phyloP scores from a whole-genome alignment of 768 basidiomycete genomes.

The Lactifluus subvellereus region DNA sequence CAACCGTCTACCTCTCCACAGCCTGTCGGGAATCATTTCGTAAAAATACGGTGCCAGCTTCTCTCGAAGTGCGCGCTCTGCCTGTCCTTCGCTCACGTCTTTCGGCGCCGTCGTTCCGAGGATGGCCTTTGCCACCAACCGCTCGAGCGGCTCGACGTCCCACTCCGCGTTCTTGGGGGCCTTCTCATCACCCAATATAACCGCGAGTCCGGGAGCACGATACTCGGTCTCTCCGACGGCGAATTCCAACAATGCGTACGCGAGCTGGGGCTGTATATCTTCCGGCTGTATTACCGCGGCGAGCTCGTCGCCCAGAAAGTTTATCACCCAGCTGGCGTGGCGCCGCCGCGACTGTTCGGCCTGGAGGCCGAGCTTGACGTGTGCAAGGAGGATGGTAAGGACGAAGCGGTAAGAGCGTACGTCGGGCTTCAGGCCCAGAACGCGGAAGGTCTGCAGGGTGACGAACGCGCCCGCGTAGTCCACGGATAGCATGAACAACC shows the following conservation, averaged over 20 bases:
- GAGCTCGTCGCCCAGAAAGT: conserved; percentile 8
- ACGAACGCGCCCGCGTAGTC: conserved; percentile 21
- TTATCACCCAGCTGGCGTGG: conserved; percentile 4
- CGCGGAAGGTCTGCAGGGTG: conserved; percentile 10
- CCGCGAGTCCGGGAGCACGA: neutral
- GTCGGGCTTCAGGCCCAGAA: conserved; percentile 14
- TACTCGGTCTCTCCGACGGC: neutral
- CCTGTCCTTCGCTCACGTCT: neutral
- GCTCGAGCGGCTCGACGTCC: conserved; percentile 22
- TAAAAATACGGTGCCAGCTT: conserved; percentile 2
- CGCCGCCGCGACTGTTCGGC: too few species aligned
- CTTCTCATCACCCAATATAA: neutral
- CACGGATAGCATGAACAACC: conserved; percentile 16
- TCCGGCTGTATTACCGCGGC: neutral
- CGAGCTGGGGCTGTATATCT: neutral
- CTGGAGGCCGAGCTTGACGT: neutral
- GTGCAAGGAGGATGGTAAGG: conserved; percentile 16
- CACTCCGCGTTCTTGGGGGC: neutral
- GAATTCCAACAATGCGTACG: neutral
- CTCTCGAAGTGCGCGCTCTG: conserved; percentile 1
- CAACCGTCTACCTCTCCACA: conserved; percentile 16
- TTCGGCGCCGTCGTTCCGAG: neutral
- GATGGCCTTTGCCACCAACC: conserved; percentile 11
- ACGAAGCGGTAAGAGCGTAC: conserved; percentile 17
- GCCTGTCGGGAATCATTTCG: conserved; percentile 10